phyloP scores from a whole-genome alignment of 1,284 basidiomycete genomes.

The Ceratobasidium sp. region DNA sequence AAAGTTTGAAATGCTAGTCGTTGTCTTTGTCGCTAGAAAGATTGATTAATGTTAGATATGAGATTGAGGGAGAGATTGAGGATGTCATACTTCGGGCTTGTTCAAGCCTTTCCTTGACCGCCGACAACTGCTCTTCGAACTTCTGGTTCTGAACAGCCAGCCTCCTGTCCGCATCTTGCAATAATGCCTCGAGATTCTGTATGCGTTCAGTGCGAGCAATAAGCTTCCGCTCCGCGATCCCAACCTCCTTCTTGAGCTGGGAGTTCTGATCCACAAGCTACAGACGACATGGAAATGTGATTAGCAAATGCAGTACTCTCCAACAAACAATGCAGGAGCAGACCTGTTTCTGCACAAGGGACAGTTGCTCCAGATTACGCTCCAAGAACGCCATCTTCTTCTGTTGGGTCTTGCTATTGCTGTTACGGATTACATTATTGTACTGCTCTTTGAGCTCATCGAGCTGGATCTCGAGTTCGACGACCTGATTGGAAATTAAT shows the following conservation, averaged over 20 bases:
- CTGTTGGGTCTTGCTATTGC: slow-evolving; percentile 97
- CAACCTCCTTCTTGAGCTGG: slow-evolving; percentile 95
- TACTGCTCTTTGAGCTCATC: slow-evolving; percentile 99
- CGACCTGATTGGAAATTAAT: slow-evolving; percentile 66
- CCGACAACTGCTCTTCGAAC: slow-evolving; percentile 90
- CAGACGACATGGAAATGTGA: slow-evolving; percentile 30
- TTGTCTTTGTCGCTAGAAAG: slow-evolving; percentile 77
- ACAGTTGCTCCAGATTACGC: slow-evolving; percentile 95
- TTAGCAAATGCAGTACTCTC: slow-evolving; percentile 37
- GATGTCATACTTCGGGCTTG: slow-evolving; percentile 80
- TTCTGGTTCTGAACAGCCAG: slow-evolving; percentile 92
- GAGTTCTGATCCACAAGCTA: slow-evolving; percentile 99
- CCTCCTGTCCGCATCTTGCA: slow-evolving; percentile 93
- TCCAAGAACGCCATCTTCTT: slow-evolving; percentile 99
- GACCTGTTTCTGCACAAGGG: slow-evolving; percentile 95
- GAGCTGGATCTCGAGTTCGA: slow-evolving; percentile 98
- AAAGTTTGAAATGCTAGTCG: slow-evolving; percentile 62
- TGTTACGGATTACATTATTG: slow-evolving; percentile 96
- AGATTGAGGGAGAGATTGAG: slow-evolving; percentile 15
- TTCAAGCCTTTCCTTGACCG: slow-evolving; percentile 89
- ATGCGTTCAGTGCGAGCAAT: slow-evolving; percentile 97
- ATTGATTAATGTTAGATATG: slow-evolving; percentile 13
- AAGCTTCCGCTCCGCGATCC: slow-evolving; percentile 95
- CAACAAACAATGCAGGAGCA: slow-evolving; percentile 43
- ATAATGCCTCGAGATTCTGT: slow-evolving; percentile 88